Conservation (phyloP, 83 land plant species). For the Picea abies region DNA sequence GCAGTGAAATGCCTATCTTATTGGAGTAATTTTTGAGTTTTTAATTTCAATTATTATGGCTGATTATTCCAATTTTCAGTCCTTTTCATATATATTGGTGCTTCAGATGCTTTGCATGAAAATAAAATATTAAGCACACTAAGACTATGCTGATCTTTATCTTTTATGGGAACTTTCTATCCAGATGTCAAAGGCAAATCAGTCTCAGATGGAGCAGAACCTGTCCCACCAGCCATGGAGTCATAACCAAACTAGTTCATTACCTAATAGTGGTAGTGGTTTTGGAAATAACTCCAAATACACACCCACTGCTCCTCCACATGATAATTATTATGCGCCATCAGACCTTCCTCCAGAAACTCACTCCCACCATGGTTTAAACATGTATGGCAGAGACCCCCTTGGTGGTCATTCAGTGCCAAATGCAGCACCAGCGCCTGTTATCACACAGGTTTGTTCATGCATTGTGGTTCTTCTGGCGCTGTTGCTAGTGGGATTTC, state of each 20-base stretch:
- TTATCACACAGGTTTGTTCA: slow-evolving; percentile 18
- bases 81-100: background rate
- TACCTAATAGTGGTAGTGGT: slow-evolving; percentile 11
- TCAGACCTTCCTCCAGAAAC: slow-evolving; percentile 14
- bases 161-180: background rate
- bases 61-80: background rate
- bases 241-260: background rate
- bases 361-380: slow-evolving; percentile 17
- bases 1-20: background rate
- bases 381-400: slow-evolving; percentile 24
- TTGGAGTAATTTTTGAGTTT: background rate
- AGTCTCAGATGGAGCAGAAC: slow-evolving; percentile 17
- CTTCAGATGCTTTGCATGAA: no score
- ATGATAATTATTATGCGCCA: slow-evolving; percentile 15
- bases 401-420: slow-evolving; percentile 8
- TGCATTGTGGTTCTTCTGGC: background rate
- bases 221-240: slow-evolving; percentile 18
- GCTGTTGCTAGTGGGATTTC: background rate
- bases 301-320: slow-evolving; percentile 17
- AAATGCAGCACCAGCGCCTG: slow-evolving; percentile 14
- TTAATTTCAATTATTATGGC: background rate
- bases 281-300: slow-evolving; percentile 19
- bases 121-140: background rate
- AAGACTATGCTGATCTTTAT: background rate
- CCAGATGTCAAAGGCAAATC: background rate